Evolutionary conservation across 2,329 filamentous ascomycete species (phyloP).

Genomic region (Xylaria sp.): DNA sequence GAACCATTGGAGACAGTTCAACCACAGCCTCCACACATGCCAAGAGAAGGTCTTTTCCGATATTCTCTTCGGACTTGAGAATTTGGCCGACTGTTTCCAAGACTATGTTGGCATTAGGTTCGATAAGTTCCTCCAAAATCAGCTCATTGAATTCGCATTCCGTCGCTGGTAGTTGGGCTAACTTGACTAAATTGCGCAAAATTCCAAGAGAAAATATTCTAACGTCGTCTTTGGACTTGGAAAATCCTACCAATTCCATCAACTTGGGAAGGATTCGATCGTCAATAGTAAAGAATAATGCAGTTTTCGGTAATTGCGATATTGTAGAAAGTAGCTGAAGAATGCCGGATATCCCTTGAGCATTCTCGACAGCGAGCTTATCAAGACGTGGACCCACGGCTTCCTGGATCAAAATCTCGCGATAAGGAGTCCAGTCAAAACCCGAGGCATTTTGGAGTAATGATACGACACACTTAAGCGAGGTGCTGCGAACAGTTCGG

Average conservation of each 20-base stretch:
- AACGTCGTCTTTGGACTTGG: conserved; percentile 83
- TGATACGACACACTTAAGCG: conserved; percentile 81
- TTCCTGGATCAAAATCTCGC: conserved; percentile 72
- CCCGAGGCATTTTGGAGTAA: conserved; percentile 76
- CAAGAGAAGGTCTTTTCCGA: conserved; percentile 77
- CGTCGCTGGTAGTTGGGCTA: conserved; percentile 60
- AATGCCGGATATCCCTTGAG: conserved; percentile 84
- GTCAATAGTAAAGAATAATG: conserved; percentile 68
- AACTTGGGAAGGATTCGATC: conserved; percentile 71
- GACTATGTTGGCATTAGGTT: conserved; percentile 63
- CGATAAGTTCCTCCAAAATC: conserved; percentile 61
- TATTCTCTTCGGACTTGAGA: conserved; percentile 60
- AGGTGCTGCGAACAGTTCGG: conserved; percentile 69
- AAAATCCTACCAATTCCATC: conserved; percentile 72
- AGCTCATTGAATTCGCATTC: conserved; percentile 63
- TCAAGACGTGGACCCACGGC: conserved; percentile 78
- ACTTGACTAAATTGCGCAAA: conserved; percentile 69
- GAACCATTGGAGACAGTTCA: conserved; percentile 73
- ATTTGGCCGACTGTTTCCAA: conserved; percentile 71
- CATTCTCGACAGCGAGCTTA: conserved; percentile 82
- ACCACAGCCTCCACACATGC: conserved; percentile 80
- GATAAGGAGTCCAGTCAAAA: conserved; percentile 75
- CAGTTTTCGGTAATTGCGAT: conserved; percentile 70
- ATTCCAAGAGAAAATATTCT: conserved; percentile 82
- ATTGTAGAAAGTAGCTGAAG: conserved; percentile 82